Evolutionary conservation across 257 asterid species (phyloP).

Genomic region (Coffea eugenioides): DNA sequence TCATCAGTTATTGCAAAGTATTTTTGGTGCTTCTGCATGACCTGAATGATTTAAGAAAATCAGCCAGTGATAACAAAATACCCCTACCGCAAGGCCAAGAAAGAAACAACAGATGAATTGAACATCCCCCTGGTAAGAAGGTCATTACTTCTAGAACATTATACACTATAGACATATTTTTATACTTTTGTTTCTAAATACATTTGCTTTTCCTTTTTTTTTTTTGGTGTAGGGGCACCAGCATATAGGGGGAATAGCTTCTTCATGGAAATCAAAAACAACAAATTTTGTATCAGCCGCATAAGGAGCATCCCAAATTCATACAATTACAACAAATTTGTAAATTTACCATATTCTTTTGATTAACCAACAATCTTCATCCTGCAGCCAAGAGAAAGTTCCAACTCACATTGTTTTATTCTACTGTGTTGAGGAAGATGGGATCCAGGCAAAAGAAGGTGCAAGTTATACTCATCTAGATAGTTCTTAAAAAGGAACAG

Average conservation of each 20-base stretch:
- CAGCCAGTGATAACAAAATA: no score
- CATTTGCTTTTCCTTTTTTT: constrained; percentile 43
- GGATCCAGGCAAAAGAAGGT: neutral
- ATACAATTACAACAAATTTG: neutral
- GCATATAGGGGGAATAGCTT: no score
- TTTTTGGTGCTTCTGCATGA: constrained; percentile 40
- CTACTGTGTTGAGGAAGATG: no score
- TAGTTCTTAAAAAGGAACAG: no score
- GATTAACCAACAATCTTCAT: neutral
- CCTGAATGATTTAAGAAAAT: no score
- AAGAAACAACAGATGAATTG: no score
- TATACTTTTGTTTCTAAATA: neutral
- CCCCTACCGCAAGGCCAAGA: no score
- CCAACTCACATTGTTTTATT: no score
- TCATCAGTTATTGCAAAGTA: constrained; percentile 81
- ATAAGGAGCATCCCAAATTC: neutral
- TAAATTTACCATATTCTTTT: neutral
- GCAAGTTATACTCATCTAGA: neutral
- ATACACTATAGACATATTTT: neutral
- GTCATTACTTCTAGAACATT: neutral
- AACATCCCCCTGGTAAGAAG: neutral
- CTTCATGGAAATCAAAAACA: no score
- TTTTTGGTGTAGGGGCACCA: no score
- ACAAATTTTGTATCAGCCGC: neutral
- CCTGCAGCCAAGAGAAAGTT: neutral